A percentile compares a stretch with the other conserved stretches of the same genome.
Conservation (phyloP, 2,329 filamentous ascomycete species). For the Pseudocercospora eumusae region DNA sequence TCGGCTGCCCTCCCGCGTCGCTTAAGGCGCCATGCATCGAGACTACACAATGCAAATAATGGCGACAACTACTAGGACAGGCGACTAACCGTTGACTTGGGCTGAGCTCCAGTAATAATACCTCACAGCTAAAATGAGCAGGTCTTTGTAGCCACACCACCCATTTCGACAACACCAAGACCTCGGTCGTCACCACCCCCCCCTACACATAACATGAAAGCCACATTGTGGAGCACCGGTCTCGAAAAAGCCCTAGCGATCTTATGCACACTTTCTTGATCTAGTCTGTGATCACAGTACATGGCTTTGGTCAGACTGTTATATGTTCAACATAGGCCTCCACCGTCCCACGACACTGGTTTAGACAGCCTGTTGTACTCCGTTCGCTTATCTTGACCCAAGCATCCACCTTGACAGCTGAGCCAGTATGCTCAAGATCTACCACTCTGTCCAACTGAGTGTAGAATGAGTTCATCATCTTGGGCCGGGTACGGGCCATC, state of each 20-base stretch:
- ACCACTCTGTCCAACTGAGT: conserved; percentile 17
- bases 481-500: conserved; percentile 35
- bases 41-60: conserved; percentile 12
- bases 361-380: conserved; percentile 36
- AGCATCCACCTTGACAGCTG: conserved; percentile 25
- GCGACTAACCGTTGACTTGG: conserved; percentile 11
- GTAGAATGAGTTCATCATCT: conserved; percentile 34
- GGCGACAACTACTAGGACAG: conserved; percentile 16
- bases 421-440: conserved; percentile 20
- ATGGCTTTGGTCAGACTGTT: conserved; percentile 28
- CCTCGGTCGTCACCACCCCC: conserved; percentile 14
- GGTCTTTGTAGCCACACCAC: conserved; percentile 20
- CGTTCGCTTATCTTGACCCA: conserved; percentile 36
- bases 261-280: conserved; percentile 27
- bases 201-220: conserved; percentile 18
- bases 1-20: conserved; percentile 19
- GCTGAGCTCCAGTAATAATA: conserved; percentile 16
- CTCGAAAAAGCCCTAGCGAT: conserved; percentile 21
- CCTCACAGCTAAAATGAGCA: conserved; percentile 11
- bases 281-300: conserved; percentile 19
- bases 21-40: conserved; percentile 20
- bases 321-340: conserved; percentile 28
- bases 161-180: conserved; percentile 19
- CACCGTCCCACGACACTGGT: conserved; percentile 32
- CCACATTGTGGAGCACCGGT: conserved; percentile 24